Base-by-base conservation (phyloP, 345 rosid genomes). In the Rhizophora mangle region DNA sequence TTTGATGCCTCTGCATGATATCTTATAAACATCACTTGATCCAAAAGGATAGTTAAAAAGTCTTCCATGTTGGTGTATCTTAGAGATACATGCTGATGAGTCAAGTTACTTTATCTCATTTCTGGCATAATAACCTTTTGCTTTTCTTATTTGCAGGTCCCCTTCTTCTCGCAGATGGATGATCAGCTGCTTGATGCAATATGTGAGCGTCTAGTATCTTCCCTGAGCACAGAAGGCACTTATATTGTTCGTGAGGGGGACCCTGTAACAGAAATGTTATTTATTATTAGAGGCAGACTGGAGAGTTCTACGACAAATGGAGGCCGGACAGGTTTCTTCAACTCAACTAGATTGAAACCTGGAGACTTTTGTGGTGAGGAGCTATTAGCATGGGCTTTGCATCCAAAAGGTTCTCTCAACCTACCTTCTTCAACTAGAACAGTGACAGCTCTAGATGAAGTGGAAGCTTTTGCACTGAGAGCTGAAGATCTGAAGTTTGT, bases 281-380 rank as follows among this genome's bases (percentile, higher is more conserved):
- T 85, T 62, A 81, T 84, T 2, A 84, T 87, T 76, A 75, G 89
- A n/a, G 92, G 92, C 34, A 81, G 74, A 66, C 82, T 88, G 37
- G 87, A 85, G 37, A 84, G 88, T 72, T 88, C 83, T 1, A 88
- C 90, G 0, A 88, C 90, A 13, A 82, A 88, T 46, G 90, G 92
- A 62, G 92, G 92, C 39, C 74, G 90, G 49, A 81, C 88, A 7
- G 88, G 87, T 51, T 88, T 88, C 80, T 85, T 76, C 76, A 85
- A 88, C 78, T 82, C 83, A 10, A 84, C 81, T 70, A 79, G 72
- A 62, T 63, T 88, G 6, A 82, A 80, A 57, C 87, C 90, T 24
- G 88, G 88, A 26, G 90, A 85, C 31, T 85, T 85, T 63, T 85
- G 89, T 2, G 88, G 92, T 4, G 89, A 87, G 78, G 89, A 87